These are phyloP conservation scores for Geotrichum citri-aurantii DNA, from an alignment of 1,139 yeast genomes.

Conservation along the genomic window DNA sequence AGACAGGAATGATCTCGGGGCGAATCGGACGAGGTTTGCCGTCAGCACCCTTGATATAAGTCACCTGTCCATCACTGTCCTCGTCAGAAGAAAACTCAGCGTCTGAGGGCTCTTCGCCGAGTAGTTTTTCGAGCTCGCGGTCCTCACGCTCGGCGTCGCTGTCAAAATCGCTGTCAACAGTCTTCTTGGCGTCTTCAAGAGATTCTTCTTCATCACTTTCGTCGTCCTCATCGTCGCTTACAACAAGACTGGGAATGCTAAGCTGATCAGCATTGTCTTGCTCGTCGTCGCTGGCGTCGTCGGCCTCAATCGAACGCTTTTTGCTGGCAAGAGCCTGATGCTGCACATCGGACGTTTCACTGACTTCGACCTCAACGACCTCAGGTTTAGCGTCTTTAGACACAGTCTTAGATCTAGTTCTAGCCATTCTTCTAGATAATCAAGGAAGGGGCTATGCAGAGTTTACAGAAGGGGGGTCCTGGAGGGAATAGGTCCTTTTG, in stretches of 20 bases:
- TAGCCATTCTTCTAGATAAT: slow-evolving; percentile 1
- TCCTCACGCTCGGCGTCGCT: slow-evolving; percentile 27
- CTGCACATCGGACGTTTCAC: background rate
- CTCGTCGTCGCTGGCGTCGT: slow-evolving; percentile 16
- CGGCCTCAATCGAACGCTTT: background rate
- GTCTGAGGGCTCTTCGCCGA: slow-evolving; percentile 27
- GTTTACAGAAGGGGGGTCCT: background rate
- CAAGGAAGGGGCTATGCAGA: background rate
- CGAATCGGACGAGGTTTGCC: slow-evolving; percentile 69
- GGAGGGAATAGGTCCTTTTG: background rate
- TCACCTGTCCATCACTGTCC: slow-evolving; percentile 22
- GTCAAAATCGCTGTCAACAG: slow-evolving; percentile 19
- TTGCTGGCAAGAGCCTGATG: background rate
- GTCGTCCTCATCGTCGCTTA: slow-evolving; percentile 17
- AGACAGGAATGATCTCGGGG: slow-evolving; percentile 88
- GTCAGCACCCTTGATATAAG: slow-evolving; percentile 50
- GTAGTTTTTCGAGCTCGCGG: slow-evolving; percentile 24
- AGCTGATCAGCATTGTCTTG: slow-evolving; percentile 21
- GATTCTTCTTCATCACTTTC: slow-evolving; percentile 12
- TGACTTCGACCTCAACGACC: background rate
- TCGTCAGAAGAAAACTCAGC: slow-evolving; percentile 17
- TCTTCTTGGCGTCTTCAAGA: slow-evolving; percentile 13
- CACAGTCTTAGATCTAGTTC: slow-evolving; percentile 7
- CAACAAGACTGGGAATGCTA: slow-evolving; percentile 15
- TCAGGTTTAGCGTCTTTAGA: background rate